Percentiles rank a stretch among this genome's conserved stretches.
These are phyloP conservation scores for Candida mesenterica DNA, from an alignment of 1,139 yeast genomes.

Conservation along the genomic window DNA sequence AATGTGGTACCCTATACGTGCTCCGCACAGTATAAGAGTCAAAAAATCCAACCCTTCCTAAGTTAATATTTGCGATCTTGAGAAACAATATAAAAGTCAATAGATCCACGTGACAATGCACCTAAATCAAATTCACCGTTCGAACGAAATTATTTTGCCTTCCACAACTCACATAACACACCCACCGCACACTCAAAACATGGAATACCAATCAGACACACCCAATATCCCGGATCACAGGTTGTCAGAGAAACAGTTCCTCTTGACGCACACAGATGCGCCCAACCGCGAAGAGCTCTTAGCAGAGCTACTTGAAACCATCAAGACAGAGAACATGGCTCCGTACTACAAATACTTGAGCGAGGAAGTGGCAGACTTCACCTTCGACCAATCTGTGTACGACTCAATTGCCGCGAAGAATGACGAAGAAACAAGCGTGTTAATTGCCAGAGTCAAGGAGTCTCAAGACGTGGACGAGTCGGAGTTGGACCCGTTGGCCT, in stretches of 20 bases:
- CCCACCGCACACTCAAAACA: constrained; percentile 13
- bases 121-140: neutral
- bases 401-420: constrained; percentile 52
- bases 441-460: constrained; percentile 63
- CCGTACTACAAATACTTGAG: constrained; percentile 80
- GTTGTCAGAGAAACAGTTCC: constrained; percentile 75
- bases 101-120: too few species aligned
- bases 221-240: constrained; percentile 75
- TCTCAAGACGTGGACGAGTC: constrained; percentile 91
- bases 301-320: constrained; percentile 48
- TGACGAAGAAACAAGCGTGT: constrained; percentile 50
- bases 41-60: too few species aligned
- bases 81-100: too few species aligned
- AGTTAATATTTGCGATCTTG: too few species aligned
- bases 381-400: constrained; percentile 62
- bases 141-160: neutral
- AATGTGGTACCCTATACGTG: too few species aligned
- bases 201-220: constrained; percentile 47
- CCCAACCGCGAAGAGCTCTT: constrained; percentile 30
- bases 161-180: neutral
- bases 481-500: constrained; percentile 74
- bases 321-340: constrained; percentile 65
- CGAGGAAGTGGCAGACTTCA: constrained; percentile 44
- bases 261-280: constrained; percentile 42
- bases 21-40: too few species aligned